Evolutionary conservation across 2,329 filamentous ascomycete species (phyloP), one percentile per base, ranked within the genome.

Genomic region (Aureobasidium mangrovei): DNA sequence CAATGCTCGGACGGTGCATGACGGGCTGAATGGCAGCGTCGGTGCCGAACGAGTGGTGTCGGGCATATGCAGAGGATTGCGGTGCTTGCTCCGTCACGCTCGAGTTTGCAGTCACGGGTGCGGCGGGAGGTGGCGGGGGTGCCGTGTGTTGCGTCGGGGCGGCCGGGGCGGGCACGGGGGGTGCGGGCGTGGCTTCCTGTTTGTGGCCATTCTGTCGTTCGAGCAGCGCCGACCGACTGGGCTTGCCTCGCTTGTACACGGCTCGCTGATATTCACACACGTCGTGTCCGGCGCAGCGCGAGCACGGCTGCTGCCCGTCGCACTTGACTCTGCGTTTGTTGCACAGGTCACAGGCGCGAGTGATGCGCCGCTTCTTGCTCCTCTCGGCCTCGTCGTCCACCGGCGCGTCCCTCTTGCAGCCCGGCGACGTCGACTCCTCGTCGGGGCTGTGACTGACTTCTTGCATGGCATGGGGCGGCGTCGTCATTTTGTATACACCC

Each of bases 311-410:
- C 9, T 54, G 42, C 24, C 53, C 53, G 8, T 54, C 53, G 12
- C 53, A 54, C 33, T 47, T 47, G 29, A 54, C 53, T 18, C 53
- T 33, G 12, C 53, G 53, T 42, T 54, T 54, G 53, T 54, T 54
- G 53, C 53, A 54, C 42, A 54, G 24, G 38, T 54, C 53, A 38
- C 53, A 54, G 2, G 53, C 53, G 7, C 53, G 27, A 28, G 53
- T 54, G 36, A 54, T 54, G 42, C 53, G 53, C 29, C 53, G 27
- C 38, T 54, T 54, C 53, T 54, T 54, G 44, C 27, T 54, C 6
- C 43, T 29, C 4, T 47, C 53, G 27, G 12, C 31, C 24, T 54
- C 53, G 4, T 54, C 53, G 28, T 54, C 51, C 10, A n/a, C 31
- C 9, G 28, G 18, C 28, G 9, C 36, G 43, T 48, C 43, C 32